Percentiles rank a stretch among this genome's conserved stretches.
Conservation (phyloP, 2,329 filamentous ascomycete genomes). For the Microdochium bolleyi region DNA sequence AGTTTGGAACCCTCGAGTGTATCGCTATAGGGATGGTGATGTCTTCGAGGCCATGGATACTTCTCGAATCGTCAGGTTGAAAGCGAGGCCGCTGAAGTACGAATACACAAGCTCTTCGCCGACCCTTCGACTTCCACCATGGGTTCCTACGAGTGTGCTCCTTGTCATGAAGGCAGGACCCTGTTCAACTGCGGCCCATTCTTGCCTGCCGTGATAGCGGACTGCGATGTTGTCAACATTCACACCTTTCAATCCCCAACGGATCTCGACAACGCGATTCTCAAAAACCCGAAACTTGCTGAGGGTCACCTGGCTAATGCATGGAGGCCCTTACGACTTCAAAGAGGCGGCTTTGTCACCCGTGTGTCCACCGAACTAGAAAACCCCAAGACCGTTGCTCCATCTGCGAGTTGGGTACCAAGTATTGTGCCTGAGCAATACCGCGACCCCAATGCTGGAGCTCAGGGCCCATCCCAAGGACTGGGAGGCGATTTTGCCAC, state of each 20-base stretch:
- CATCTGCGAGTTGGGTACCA: not conserved
- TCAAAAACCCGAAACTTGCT: no score
- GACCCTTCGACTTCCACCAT: not conserved
- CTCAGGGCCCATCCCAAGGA: not conserved
- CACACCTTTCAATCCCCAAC: not conserved
- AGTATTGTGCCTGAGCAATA: slow-evolving; percentile 1
- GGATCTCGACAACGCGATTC: no score
- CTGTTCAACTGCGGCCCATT: slow-evolving; percentile 1
- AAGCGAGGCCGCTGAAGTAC: not conserved
- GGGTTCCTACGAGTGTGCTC: not conserved
- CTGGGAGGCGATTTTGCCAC: slow-evolving; percentile 1
- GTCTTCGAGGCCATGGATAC: not conserved
- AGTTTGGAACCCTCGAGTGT: not conserved
- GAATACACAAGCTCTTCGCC: not conserved
- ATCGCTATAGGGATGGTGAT: not conserved
- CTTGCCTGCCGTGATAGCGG: not conserved
- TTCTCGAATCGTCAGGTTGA: not conserved
- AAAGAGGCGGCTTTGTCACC: not conserved
- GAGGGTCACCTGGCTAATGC: not conserved
- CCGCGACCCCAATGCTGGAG: not conserved
- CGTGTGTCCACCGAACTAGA: not conserved
- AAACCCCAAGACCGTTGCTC: not conserved
- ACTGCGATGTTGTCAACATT: not conserved
- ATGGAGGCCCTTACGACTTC: not conserved
- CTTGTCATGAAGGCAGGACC: not conserved